phyloP scores from a whole-genome alignment of 345 rosid genomes.

The Chamaenerion angustifolium region DNA sequence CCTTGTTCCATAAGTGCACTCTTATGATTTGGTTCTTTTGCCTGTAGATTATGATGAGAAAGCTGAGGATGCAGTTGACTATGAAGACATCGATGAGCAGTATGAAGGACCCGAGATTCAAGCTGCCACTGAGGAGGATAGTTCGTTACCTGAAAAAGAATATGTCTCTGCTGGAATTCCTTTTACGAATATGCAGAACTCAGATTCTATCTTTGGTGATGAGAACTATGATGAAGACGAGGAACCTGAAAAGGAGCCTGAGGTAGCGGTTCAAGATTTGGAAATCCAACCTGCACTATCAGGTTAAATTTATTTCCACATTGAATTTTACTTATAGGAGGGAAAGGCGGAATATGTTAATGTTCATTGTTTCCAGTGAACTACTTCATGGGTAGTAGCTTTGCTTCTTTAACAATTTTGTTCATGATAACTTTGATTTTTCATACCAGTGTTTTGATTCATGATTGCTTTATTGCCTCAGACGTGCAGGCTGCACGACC shows the following conservation, averaged over 20 bases:
- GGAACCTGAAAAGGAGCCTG: slow-evolving; percentile 43
- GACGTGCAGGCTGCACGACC: slow-evolving; percentile 20
- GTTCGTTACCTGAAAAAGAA: slow-evolving; percentile 56
- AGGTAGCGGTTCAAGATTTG: slow-evolving; percentile 25
- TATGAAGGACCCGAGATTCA: slow-evolving; percentile 88
- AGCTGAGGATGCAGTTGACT: slow-evolving; percentile 92
- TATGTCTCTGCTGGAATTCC: slow-evolving; percentile 46
- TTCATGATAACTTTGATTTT: slow-evolving; percentile 1
- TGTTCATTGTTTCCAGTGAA: not conserved
- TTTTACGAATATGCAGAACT: slow-evolving; percentile 25
- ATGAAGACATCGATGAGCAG: slow-evolving; percentile 90
- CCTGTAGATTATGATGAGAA: slow-evolving; percentile 69
- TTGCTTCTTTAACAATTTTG: no score
- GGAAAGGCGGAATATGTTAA: not conserved
- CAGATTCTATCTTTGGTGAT: slow-evolving; percentile 57
- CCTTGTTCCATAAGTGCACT: slow-evolving; percentile 6
- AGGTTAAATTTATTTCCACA: slow-evolving; percentile 20
- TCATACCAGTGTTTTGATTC: slow-evolving; percentile 11
- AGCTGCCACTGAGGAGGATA: slow-evolving; percentile 67
- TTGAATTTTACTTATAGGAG: not conserved
- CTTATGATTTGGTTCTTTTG: slow-evolving; percentile 16
- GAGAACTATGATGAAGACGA: slow-evolving; percentile 93
- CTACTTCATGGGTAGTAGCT: not conserved
- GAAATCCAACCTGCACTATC: slow-evolving; percentile 26
- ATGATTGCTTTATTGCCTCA: slow-evolving; percentile 15